These are phyloP conservation scores for Teratosphaeria zuluensis DNA, from an alignment of 2,329 filamentous ascomycete species.

Conservation along the genomic window DNA sequence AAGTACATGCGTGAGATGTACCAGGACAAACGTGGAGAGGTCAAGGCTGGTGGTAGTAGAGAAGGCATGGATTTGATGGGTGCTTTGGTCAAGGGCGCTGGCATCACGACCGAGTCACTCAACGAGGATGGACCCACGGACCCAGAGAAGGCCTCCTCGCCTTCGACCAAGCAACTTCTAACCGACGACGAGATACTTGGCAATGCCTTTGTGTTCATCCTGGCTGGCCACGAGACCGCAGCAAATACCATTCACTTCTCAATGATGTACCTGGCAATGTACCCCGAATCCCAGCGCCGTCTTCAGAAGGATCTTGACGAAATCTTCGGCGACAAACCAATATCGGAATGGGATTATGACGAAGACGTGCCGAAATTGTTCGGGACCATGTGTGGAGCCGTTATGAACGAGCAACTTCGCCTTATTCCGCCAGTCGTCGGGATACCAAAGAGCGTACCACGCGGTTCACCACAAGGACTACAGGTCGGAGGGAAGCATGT, in stretches of 20 bases:
- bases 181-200: constrained; percentile 58
- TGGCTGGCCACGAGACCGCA: constrained; percentile 74
- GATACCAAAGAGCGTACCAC: constrained; percentile 56
- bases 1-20: constrained; percentile 63
- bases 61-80: constrained; percentile 49
- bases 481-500: constrained; percentile 49
- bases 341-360: constrained; percentile 62
- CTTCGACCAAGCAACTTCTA: constrained; percentile 36
- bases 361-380: constrained; percentile 55
- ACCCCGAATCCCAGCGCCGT: constrained; percentile 52
- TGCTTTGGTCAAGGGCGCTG: constrained; percentile 41
- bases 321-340: constrained; percentile 50
- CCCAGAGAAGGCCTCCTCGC: constrained; percentile 37
- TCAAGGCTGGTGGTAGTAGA: constrained; percentile 27
- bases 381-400: constrained; percentile 60
- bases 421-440: constrained; percentile 60
- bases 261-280: constrained; percentile 57
- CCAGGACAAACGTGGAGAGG: constrained; percentile 47
- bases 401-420: constrained; percentile 69
- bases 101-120: constrained; percentile 24
- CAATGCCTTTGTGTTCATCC: constrained; percentile 54
- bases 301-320: constrained; percentile 61
- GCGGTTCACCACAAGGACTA: constrained; percentile 44
- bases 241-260: constrained; percentile 67
- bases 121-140: constrained; percentile 34